A percentile compares a stretch with the other conserved stretches of the same genome.
phyloP scores from a whole-genome alignment of 768 basidiomycete genomes.

The Kondoa malvinella region DNA sequence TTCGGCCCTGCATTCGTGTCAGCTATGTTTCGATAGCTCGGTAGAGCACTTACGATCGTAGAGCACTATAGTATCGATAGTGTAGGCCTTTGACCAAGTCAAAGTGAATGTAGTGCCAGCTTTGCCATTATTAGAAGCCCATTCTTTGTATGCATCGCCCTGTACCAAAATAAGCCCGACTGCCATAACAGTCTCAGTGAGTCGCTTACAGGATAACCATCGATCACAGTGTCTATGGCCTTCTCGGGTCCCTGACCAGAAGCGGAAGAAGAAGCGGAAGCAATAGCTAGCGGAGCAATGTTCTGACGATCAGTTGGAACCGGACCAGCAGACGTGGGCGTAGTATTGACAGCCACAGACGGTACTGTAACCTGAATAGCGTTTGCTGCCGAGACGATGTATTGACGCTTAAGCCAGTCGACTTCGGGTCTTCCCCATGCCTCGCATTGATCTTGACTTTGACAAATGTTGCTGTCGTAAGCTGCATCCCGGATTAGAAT shows the following conservation, averaged over 20 bases:
- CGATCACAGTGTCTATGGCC: conserved; percentile 19
- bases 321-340: not conserved
- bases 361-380: not conserved
- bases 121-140: conserved; percentile 8
- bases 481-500: not conserved
- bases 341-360: not conserved
- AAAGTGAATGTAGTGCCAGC: conserved; percentile 13
- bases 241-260: not conserved
- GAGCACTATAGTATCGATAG: conserved; percentile 11
- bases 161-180: not conserved
- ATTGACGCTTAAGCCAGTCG: conserved; percentile 21
- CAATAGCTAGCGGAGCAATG: conserved; percentile 7
- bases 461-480: conserved; percentile 21
- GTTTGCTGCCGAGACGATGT: conserved; percentile 12
- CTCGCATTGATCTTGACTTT: conserved; percentile 6
- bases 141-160: conserved; percentile 14
- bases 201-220: conserved; percentile 14
- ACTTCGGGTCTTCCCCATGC: conserved; percentile 16
- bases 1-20: conserved; percentile 20
- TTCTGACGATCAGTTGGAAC: not conserved
- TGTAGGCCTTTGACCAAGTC: conserved; percentile 9
- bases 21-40: too few species aligned
- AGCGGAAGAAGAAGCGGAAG: conserved; percentile 10
- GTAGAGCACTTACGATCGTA: too few species aligned
- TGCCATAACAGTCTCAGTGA: not conserved